A percentile compares a stretch with the other conserved stretches of the same genome.
phyloP scores from a whole-genome alignment of 306 rosid species.

The Quercus alba region DNA sequence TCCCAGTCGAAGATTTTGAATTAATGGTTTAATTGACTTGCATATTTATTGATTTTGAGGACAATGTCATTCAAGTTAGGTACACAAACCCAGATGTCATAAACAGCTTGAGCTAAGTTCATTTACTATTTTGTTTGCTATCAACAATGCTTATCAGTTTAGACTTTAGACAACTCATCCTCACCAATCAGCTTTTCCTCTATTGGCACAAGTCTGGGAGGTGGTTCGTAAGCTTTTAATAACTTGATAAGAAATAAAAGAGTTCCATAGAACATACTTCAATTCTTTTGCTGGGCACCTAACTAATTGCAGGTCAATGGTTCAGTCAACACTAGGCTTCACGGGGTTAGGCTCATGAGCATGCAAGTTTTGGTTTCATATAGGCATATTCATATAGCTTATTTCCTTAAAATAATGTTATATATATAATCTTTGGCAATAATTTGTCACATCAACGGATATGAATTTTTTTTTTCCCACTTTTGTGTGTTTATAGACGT shows the following conservation, averaged over 20 bases:
- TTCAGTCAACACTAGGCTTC: background rate
- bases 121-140: constrained; percentile 29
- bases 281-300: background rate
- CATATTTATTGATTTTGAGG: constrained; percentile 33
- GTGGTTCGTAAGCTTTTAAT: background rate
- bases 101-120: constrained; percentile 44
- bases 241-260: background rate
- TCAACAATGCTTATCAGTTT: constrained; percentile 19
- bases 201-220: background rate
- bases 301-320: background rate
- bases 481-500: too few relatives aligned
- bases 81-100: constrained; percentile 25
- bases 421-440: too few relatives aligned
- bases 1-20: constrained; percentile 22
- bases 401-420: too few relatives aligned
- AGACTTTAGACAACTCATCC: constrained; percentile 7
- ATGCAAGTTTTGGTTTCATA: background rate
- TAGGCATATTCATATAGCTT: too few relatives aligned
- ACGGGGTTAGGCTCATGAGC: background rate
- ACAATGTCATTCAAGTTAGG: constrained; percentile 27
- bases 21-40: constrained; percentile 25
- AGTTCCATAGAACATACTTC: background rate
- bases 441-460: too few relatives aligned
- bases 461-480: too few relatives aligned
- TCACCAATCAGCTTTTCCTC: background rate